Conservation (phyloP, 1,139 yeast species). For the Blastobotrys elegans region DNA sequence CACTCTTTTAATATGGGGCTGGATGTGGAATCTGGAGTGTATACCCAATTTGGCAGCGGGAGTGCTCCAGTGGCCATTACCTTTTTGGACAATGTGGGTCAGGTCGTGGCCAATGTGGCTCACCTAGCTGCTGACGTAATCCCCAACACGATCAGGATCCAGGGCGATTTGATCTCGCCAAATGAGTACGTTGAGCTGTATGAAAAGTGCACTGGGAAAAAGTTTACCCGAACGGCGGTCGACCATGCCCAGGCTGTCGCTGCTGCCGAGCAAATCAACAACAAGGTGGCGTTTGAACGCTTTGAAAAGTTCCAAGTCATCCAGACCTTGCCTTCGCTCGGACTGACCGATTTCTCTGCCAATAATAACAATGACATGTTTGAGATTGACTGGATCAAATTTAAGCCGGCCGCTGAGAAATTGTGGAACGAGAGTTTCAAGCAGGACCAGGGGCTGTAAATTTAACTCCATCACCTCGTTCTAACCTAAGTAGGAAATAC, state of each 20-base stretch:
- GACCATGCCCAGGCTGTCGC: not conserved
- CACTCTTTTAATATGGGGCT: slow-evolving; percentile 10
- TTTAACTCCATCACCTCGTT: too few relatives aligned
- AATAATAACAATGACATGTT: not conserved
- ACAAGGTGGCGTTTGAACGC: not conserved
- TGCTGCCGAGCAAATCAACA: not conserved
- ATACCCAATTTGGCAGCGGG: slow-evolving; percentile 39
- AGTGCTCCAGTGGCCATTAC: slow-evolving; percentile 37
- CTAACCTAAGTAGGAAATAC: too few relatives aligned
- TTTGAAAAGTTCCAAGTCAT: slow-evolving; percentile 8
- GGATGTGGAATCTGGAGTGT: slow-evolving; percentile 33
- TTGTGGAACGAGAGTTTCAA: slow-evolving; percentile 3
- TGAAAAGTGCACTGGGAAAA: slow-evolving; percentile 37
- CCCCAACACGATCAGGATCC: slow-evolving; percentile 44
- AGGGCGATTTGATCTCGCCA: slow-evolving; percentile 40
- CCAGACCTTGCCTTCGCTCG: slow-evolving; percentile 1
- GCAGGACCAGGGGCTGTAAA: slow-evolving; percentile 3
- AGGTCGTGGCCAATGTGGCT: slow-evolving; percentile 40
- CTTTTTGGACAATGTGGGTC: slow-evolving; percentile 47
- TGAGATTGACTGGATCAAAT: slow-evolving; percentile 2
- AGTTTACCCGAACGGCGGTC: not conserved
- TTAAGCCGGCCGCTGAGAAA: not conserved
- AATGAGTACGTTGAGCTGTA: slow-evolving; percentile 41
- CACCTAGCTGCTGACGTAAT: slow-evolving; percentile 29
- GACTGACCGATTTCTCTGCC: not conserved